phyloP scores from a whole-genome alignment of 2,329 filamentous ascomycete species.

The Colletotrichum godetiae region DNA sequence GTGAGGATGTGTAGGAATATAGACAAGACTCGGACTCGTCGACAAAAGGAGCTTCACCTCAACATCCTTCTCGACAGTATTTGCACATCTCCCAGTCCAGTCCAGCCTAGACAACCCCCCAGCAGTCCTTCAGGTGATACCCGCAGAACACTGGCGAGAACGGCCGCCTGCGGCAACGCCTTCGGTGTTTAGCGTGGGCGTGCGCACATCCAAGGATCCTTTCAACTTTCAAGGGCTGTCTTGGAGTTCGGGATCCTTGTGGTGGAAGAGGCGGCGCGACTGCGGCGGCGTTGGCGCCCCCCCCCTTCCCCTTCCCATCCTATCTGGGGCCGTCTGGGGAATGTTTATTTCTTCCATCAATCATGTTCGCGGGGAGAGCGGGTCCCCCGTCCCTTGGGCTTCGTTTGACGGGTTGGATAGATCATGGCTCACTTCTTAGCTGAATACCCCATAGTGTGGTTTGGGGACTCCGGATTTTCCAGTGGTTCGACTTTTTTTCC shows the following conservation, averaged over 20 bases:
- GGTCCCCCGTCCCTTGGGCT: neutral
- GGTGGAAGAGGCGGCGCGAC: neutral
- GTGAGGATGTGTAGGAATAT: neutral
- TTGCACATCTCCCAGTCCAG: neutral
- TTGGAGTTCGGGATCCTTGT: neutral
- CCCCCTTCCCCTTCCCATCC: neutral
- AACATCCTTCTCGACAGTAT: neutral
- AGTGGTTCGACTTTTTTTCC: constrained; percentile 1
- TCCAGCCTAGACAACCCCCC: neutral
- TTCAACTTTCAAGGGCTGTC: neutral
- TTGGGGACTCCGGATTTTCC: constrained; percentile 11
- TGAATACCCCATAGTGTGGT: neutral
- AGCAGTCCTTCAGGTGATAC: neutral
- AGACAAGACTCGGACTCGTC: neutral
- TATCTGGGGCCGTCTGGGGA: constrained; percentile 3
- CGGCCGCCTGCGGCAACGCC: neutral
- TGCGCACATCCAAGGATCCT: neutral
- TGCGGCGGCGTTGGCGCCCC: neutral
- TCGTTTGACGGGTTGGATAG: neutral
- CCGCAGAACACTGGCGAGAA: neutral
- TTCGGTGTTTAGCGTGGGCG: neutral
- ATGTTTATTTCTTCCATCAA: constrained; percentile 31
- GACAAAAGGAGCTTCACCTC: neutral
- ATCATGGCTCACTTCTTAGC: no score
- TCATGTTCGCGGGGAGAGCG: constrained; percentile 4